Base-by-base conservation (phyloP, 768 basidiomycete species). In the Lepiota brunneoincarnata region DNA sequence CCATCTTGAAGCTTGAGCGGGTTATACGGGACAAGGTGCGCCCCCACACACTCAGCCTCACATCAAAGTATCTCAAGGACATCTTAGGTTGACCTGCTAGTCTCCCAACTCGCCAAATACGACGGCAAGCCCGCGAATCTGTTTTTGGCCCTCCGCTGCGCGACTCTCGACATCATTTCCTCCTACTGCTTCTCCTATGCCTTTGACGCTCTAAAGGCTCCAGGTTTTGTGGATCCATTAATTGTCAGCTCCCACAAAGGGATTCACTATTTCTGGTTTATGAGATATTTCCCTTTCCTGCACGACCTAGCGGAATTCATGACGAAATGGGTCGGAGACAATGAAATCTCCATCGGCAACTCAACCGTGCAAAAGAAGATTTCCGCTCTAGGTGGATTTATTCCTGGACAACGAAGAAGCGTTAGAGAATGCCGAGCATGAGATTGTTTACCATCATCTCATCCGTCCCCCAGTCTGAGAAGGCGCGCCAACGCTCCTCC, bases 371-470 rank as follows among this genome's bases (percentile, higher is more conserved):
- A 51, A 15, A 51, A 41, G 18, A 54, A 28, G 12, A 12, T 64
- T 9, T 52, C 48, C 7, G 41, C 40, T 6, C 61, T 67, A 34
- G n/a, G 63, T 71, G 14, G 65, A 66, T 38, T 55, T 41, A 17
- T 57, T 67, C 49, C 44, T 68, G 6, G 54, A 51, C 1, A 56
- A 72, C 49, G 67, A 71, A 1, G 50, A 55, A 0, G 41, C 57
- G n/a, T 54, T 74, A n/a, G 31, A 56, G 15, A 49, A 61, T 3
- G 59, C 61, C 14, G 64, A 68, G 17, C 70, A 73, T 40, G 69
- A 69, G 34, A 69, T 63, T 12, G 69, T 74, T 38, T 75, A 70
- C 50, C 69, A 72, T 34, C 64, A 66, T 44, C 54, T 70, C 14
- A 17, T 55, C 4, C 47, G 48, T n/a, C 18, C 54, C 54, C 0